Evolutionary conservation across 495 filamentous ascomycete species (phyloP).

Genomic region (Talaromyces ruber): DNA sequence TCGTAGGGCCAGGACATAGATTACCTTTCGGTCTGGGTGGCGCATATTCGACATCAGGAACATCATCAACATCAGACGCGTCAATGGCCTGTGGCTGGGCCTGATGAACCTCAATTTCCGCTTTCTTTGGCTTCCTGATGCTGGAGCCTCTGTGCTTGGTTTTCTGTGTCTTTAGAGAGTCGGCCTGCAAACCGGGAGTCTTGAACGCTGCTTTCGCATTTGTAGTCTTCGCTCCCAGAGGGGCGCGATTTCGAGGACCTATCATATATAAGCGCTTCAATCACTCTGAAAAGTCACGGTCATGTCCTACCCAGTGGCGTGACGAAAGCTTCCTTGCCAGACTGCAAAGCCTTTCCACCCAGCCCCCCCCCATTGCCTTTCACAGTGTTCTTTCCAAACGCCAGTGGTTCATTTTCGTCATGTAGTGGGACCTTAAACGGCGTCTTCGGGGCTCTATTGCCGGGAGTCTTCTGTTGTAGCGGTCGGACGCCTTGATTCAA

Average conservation of each 20-base stretch:
- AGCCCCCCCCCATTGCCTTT: constrained; percentile 50
- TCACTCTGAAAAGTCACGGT: not conserved
- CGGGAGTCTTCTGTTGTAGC: constrained; percentile 70
- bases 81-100: constrained; percentile 21
- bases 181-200: constrained; percentile 45
- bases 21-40: constrained; percentile 53
- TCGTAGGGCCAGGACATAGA: not conserved
- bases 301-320: constrained; percentile 70
- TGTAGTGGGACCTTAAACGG: constrained; percentile 76
- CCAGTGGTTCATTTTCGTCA: constrained; percentile 72
- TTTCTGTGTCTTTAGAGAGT: constrained; percentile 36
- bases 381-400: constrained; percentile 55
- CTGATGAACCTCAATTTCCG: constrained; percentile 27
- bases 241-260: constrained; percentile 59
- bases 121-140: constrained; percentile 40
- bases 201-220: constrained; percentile 79
- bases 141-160: constrained; percentile 41
- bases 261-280: not conserved
- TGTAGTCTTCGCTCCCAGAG: constrained; percentile 87
- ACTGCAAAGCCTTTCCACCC: constrained; percentile 54
- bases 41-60: constrained; percentile 69
- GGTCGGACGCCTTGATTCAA: constrained; percentile 58
- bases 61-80: constrained; percentile 45
- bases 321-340: constrained; percentile 59
- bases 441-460: constrained; percentile 68